Conservation (phyloP, 257 asterid species). For the Galeopsis tetrahit region DNA sequence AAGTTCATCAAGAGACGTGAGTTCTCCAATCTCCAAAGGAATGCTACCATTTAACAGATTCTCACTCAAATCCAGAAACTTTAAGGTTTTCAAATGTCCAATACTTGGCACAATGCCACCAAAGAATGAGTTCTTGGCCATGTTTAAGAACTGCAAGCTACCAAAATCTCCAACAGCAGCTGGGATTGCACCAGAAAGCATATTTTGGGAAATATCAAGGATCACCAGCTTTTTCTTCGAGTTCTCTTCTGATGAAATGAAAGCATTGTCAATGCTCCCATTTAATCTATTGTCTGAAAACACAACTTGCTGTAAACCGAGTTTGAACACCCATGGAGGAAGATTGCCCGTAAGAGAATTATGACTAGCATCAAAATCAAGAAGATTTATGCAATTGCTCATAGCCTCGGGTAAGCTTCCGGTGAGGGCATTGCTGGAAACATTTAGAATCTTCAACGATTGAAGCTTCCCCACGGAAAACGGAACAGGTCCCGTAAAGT, state of each 20-base stretch:
- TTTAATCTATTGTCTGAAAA: slow-evolving; percentile 59
- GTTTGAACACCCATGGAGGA: slow-evolving; percentile 61
- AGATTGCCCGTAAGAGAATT: slow-evolving; percentile 61
- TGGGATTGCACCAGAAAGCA: slow-evolving; percentile 60
- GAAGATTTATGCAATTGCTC: slow-evolving; percentile 56
- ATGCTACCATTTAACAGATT: slow-evolving; percentile 72
- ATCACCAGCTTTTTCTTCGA: slow-evolving; percentile 55
- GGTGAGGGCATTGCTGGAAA: slow-evolving; percentile 57
- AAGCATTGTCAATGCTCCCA: slow-evolving; percentile 53
- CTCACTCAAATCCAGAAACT: slow-evolving; percentile 64
- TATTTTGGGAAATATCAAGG: slow-evolving; percentile 64
- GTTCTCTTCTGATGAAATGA: slow-evolving; percentile 48
- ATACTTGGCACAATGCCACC: slow-evolving; percentile 60
- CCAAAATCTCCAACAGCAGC: slow-evolving; percentile 54
- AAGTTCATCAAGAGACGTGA: slow-evolving; percentile 57
- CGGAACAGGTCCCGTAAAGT: slow-evolving; percentile 63
- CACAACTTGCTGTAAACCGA: slow-evolving; percentile 62
- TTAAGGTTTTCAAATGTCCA: slow-evolving; percentile 51
- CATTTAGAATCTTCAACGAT: slow-evolving; percentile 61
- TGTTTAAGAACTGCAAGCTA: slow-evolving; percentile 56
- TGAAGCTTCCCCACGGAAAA: slow-evolving; percentile 61
- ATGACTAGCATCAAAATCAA: slow-evolving; percentile 61
- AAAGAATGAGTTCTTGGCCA: slow-evolving; percentile 53
- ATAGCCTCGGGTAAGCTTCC: slow-evolving; percentile 73
- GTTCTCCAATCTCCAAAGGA: slow-evolving; percentile 73